A percentile compares a stretch with the other conserved stretches of the same genome.
Evolutionary conservation across 768 basidiomycete species (phyloP).

Genomic region (Pholiota molesta): DNA sequence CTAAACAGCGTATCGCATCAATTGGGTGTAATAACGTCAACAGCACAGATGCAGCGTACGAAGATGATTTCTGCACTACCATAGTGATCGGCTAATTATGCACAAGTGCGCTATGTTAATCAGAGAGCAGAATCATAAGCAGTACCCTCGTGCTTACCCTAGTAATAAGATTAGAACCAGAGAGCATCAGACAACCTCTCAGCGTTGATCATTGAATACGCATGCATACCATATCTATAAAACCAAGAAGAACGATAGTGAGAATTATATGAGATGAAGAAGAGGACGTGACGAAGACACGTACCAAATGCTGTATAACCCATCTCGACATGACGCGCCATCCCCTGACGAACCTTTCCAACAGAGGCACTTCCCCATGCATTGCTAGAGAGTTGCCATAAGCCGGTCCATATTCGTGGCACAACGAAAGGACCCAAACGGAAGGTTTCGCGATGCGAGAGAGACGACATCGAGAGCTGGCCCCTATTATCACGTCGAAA

Average conservation of each 20-base stretch:
- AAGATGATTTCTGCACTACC: conserved; percentile 83
- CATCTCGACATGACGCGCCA: conserved; percentile 61
- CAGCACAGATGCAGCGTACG: conserved; percentile 42
- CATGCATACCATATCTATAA: conserved; percentile 41
- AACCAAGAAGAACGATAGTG: neutral
- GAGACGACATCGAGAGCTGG: conserved; percentile 19
- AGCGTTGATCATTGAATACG: neutral
- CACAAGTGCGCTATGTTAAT: neutral
- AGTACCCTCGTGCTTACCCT: conserved; percentile 30
- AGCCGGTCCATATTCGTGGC: conserved; percentile 74
- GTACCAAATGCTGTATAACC: conserved; percentile 70
- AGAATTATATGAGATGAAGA: neutral
- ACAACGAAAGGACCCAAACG: conserved; percentile 56
- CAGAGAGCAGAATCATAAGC: neutral
- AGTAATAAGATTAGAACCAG: neutral
- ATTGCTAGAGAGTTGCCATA: conserved; percentile 87
- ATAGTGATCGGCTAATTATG: conserved; percentile 78
- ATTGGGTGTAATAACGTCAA: conserved; percentile 5
- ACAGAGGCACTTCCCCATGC: conserved; percentile 83
- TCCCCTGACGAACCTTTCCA: conserved; percentile 64
- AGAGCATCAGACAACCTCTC: neutral
- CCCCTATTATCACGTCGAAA: neutral
- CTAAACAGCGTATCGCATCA: conserved; percentile 37
- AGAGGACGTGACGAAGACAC: neutral
- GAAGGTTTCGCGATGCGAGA: conserved; percentile 45